phyloP scores from a whole-genome alignment of 805 yeast genomes.

The Lipomyces spencermartinsiae region DNA sequence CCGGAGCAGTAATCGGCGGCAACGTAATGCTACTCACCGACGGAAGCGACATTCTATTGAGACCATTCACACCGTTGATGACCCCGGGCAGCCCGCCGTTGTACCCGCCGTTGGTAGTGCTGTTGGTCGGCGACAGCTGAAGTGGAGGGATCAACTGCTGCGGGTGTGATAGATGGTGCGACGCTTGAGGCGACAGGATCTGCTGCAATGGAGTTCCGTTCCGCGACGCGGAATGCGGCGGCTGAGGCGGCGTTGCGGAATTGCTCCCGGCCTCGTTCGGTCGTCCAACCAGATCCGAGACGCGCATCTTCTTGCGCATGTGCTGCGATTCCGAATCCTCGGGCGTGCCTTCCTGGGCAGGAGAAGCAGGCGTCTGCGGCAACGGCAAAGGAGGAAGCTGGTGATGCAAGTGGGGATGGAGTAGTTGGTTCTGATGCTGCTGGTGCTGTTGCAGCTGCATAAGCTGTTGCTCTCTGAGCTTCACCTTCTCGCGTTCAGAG shows the following conservation, averaged over 20 bases:
- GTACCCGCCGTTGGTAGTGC: neutral
- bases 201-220: slow-evolving; percentile 21
- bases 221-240: slow-evolving; percentile 18
- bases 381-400: slow-evolving; percentile 22
- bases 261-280: slow-evolving; percentile 9
- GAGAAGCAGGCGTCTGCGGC: slow-evolving; percentile 34
- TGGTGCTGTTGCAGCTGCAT: slow-evolving; percentile 23
- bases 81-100: neutral
- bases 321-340: slow-evolving; percentile 21
- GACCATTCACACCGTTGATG: slow-evolving; percentile 5
- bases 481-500: neutral
- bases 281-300: slow-evolving; percentile 28
- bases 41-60: slow-evolving; percentile 21
- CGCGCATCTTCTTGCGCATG: slow-evolving; percentile 34
- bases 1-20: slow-evolving; percentile 31
- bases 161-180: neutral
- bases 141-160: slow-evolving; percentile 31
- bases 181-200: slow-evolving; percentile 23
- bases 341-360: slow-evolving; percentile 24
- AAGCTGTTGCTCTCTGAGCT: slow-evolving; percentile 9
- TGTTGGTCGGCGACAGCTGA: slow-evolving; percentile 28
- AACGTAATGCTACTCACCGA: slow-evolving; percentile 13
- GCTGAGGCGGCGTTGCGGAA: slow-evolving; percentile 2
- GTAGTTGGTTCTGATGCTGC: slow-evolving; percentile 20
- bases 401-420: slow-evolving; percentile 15